These are phyloP conservation scores for Epichloe uncinata DNA, from an alignment of 2,329 filamentous ascomycete genomes.

Conservation along the genomic window DNA sequence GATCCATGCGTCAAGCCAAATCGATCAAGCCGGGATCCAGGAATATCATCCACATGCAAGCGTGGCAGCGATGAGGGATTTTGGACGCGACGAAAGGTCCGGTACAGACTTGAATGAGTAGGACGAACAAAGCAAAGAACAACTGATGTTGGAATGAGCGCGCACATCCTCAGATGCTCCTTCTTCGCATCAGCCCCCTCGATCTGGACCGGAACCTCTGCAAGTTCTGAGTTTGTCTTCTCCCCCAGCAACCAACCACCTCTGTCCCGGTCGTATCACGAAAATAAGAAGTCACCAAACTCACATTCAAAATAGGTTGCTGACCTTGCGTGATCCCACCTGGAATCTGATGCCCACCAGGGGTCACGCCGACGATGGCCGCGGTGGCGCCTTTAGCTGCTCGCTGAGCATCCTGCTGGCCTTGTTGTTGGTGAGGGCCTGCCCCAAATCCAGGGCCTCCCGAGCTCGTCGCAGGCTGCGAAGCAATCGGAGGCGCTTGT, in stretches of 20 bases:
- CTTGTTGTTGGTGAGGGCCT: constrained; percentile 37
- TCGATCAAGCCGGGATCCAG: neutral
- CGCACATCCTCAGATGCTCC: neutral
- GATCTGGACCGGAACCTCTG: neutral
- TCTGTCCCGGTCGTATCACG: neutral
- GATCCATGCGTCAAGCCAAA: too few species aligned
- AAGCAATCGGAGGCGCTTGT: constrained; percentile 34
- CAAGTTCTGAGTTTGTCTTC: neutral
- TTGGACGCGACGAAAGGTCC: neutral
- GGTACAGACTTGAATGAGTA: neutral
- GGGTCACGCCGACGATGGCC: constrained; percentile 35
- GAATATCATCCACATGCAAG: neutral
- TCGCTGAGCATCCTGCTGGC: constrained; percentile 45
- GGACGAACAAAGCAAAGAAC: neutral
- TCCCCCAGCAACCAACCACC: neutral
- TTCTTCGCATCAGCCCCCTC: neutral
- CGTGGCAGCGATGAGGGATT: neutral
- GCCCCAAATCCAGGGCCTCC: constrained; percentile 56
- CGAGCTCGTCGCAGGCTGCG: constrained; percentile 45
- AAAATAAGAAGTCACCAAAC: constrained; percentile 14
- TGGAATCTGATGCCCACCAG: constrained; percentile 24
- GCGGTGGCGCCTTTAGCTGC: constrained; percentile 25
- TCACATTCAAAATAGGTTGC: constrained; percentile 38
- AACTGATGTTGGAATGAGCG: neutral
- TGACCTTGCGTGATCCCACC: constrained; percentile 28